These are phyloP conservation scores for Tetrahymena borealis DNA, from an alignment of 73 alveolate genomes.

Conservation along the genomic window DNA sequence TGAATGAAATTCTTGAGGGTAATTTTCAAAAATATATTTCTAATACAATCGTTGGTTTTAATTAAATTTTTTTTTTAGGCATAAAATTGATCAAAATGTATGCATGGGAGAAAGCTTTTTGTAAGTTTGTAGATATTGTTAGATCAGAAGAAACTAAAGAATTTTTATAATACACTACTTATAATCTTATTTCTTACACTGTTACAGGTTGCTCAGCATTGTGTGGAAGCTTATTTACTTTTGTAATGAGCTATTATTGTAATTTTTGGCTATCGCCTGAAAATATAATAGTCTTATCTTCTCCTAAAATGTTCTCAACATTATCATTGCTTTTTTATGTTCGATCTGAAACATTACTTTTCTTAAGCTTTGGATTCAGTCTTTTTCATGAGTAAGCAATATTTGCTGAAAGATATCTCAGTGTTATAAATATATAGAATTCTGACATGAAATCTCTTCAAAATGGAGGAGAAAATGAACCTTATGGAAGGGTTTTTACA, in stretches of 20 bases:
- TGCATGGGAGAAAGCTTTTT: slow-evolving; percentile 15
- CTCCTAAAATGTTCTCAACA: slow-evolving; percentile 5
- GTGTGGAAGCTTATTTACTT: neutral
- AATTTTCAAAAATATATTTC: neutral
- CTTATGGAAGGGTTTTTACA: neutral
- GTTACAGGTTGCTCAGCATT: neutral
- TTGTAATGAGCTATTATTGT: neutral
- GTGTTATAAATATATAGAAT: neutral
- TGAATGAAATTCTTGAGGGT: neutral
- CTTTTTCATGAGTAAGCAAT: neutral
- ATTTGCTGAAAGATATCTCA: neutral
- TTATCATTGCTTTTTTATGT: neutral
- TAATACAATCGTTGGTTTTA: neutral
- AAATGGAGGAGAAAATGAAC: neutral
- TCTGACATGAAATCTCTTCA: neutral
- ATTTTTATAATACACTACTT: neutral
- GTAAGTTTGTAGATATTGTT: neutral
- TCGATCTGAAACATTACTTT: neutral
- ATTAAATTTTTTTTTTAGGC: neutral
- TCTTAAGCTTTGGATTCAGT: neutral
- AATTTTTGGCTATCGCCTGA: too few species aligned
- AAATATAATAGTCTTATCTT: neutral
- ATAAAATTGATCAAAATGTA: slow-evolving; percentile 27
- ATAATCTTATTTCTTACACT: slow-evolving; percentile 4
- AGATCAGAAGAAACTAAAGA: neutral